Percentiles rank a stretch among this genome's conserved stretches.
These are phyloP conservation scores for Ophiocytium majus DNA, from an alignment of 352 stramenopile genomes.

Conservation along the genomic window DNA sequence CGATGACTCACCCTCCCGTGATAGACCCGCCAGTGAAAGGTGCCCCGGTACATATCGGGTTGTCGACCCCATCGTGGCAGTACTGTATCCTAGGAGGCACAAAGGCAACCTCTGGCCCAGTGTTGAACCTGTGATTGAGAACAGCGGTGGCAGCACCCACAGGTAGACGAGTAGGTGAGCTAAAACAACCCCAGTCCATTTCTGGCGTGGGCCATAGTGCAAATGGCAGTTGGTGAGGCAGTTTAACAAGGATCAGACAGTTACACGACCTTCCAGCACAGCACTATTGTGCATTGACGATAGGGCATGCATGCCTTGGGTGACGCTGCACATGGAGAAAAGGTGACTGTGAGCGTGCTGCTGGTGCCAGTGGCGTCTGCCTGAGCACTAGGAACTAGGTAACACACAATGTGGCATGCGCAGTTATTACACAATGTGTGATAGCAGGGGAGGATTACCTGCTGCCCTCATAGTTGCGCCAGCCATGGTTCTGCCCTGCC, in stretches of 20 bases:
- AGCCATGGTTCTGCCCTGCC: slow-evolving; percentile 5
- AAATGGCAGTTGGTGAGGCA: neutral
- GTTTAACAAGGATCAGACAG: too few species aligned
- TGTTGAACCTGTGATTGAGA: neutral
- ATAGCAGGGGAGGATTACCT: neutral
- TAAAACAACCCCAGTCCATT: too few species aligned
- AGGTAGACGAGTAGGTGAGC: neutral
- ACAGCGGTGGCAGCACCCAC: slow-evolving; percentile 22
- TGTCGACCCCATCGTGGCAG: slow-evolving; percentile 29
- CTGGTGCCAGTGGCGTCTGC: too few species aligned
- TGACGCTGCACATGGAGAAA: too few species aligned
- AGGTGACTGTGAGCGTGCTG: too few species aligned
- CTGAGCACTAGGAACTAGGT: too few species aligned
- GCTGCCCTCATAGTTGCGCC: neutral
- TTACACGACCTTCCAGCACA: neutral
- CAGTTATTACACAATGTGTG: neutral
- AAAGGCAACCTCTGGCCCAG: neutral
- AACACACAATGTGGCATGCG: neutral
- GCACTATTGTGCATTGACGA: slow-evolving; percentile 15
- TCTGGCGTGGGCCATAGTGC: too few species aligned
- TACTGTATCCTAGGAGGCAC: neutral
- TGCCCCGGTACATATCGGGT: slow-evolving; percentile 16
- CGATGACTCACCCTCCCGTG: slow-evolving; percentile 27
- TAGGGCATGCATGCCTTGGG: slow-evolving; percentile 4
- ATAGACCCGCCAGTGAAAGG: slow-evolving; percentile 14